phyloP scores from a whole-genome alignment of 1,284 basidiomycete species.

The Puccinia sorghi region DNA sequence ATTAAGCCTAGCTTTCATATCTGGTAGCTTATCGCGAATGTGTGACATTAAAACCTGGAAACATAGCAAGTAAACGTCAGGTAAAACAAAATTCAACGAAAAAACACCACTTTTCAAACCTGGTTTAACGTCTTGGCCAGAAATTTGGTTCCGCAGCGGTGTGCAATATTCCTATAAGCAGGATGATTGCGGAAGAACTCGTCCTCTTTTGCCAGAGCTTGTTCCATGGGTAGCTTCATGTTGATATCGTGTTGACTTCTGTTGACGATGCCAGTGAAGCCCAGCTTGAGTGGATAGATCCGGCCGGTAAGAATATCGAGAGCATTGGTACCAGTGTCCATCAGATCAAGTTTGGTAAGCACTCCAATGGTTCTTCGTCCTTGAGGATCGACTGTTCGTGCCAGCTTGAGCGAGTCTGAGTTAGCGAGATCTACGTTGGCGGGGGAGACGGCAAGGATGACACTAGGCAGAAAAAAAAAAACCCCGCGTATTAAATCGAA shows the following conservation, averaged over 20 bases:
- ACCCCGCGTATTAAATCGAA: not conserved
- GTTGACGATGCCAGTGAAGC: slow-evolving; percentile 97
- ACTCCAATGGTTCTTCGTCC: slow-evolving; percentile 94
- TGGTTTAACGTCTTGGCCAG: slow-evolving; percentile 92
- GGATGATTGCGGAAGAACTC: slow-evolving; percentile 90
- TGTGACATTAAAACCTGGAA: slow-evolving; percentile 88
- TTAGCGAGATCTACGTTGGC: slow-evolving; percentile 99
- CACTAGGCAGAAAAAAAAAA: slow-evolving; percentile 62
- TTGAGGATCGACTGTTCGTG: slow-evolving; percentile 90
- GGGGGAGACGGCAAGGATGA: slow-evolving; percentile 92
- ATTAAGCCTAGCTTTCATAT: slow-evolving; percentile 98
- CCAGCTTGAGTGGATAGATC: slow-evolving; percentile 94
- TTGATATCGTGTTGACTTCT: slow-evolving; percentile 98
- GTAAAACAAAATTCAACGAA: not conserved
- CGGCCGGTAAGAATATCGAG: slow-evolving; percentile 93
- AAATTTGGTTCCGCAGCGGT: slow-evolving; percentile 94
- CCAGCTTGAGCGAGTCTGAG: slow-evolving; percentile 94
- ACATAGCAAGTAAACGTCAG: not conserved
- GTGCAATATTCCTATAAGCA: slow-evolving; percentile 92
- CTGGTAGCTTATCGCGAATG: slow-evolving; percentile 96
- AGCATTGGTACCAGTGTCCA: slow-evolving; percentile 98
- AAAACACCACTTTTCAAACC: slow-evolving; percentile 61
- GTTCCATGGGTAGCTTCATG: slow-evolving; percentile 77
- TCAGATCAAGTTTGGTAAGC: slow-evolving; percentile 93
- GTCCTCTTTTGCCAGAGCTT: slow-evolving; percentile 79